Evolutionary conservation across 352 stramenopile species (phyloP).

Genomic region (Phytophthora chlamydospora): DNA sequence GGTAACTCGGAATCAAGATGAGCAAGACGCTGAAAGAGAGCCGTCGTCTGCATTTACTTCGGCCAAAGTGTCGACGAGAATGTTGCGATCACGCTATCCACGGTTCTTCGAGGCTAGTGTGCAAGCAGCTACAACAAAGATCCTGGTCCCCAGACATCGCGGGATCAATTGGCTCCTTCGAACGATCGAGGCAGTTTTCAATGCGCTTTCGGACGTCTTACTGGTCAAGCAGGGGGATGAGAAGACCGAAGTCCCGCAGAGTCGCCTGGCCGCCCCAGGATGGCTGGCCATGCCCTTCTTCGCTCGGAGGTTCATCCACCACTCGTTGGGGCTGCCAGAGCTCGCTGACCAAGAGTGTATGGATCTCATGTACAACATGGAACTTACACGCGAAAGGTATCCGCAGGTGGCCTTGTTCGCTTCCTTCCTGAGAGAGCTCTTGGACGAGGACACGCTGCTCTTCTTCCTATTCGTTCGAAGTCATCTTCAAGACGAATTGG

Average conservation of each 20-base stretch:
- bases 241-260: constrained; percentile 1
- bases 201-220: constrained; percentile 41
- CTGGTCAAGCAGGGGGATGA: constrained; percentile 14
- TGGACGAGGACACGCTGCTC: constrained; percentile 65
- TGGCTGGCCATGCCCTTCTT: constrained; percentile 67
- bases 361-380: constrained; percentile 76
- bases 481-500: constrained; percentile 54
- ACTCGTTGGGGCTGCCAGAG: constrained; percentile 50
- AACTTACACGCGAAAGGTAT: constrained; percentile 51
- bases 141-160: constrained; percentile 39
- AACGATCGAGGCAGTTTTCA: constrained; percentile 73
- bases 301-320: constrained; percentile 54
- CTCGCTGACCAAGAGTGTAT: constrained; percentile 77
- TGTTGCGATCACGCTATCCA: constrained; percentile 57
- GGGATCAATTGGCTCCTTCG: constrained; percentile 70
- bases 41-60: neutral
- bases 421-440: constrained; percentile 72
- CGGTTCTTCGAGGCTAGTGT: constrained; percentile 52
- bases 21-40: constrained; percentile 13
- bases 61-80: constrained; percentile 31
- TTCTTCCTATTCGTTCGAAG: constrained; percentile 67
- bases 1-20: constrained; percentile 33
- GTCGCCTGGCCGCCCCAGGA: neutral
- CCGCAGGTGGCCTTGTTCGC: constrained; percentile 59
- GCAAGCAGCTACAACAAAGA: constrained; percentile 1